Percentiles rank a stretch among this genome's conserved stretches.
Conservation (phyloP, 202 grass and related monocot genomes). For the Elaeis oleifera region DNA sequence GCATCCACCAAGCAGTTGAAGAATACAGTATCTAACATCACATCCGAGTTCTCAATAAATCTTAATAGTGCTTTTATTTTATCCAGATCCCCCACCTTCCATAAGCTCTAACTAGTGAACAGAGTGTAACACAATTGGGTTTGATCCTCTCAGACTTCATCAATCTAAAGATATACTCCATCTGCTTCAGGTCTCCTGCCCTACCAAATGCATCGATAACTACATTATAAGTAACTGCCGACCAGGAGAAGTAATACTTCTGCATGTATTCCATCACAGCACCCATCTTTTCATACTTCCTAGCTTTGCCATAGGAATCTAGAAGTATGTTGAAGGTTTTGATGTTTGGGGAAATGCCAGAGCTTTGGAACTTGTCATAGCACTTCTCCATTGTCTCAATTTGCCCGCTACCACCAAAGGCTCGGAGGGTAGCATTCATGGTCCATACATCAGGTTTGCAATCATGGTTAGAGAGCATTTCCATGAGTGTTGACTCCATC, state of each 20-base stretch:
- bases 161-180: constrained; percentile 86
- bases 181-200: constrained; percentile 73
- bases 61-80: constrained; percentile 70
- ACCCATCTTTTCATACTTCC: constrained; percentile 96
- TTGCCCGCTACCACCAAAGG: constrained; percentile 76
- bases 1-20: constrained; percentile 98
- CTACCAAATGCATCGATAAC: constrained; percentile 93
- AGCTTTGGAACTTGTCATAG: constrained; percentile 84
- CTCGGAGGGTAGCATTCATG: constrained; percentile 85
- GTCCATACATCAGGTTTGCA: constrained; percentile 96
- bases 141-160: constrained; percentile 97
- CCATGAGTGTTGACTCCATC: constrained; percentile 85
- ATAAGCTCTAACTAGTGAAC: constrained; percentile 82
- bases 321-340: constrained; percentile 96
- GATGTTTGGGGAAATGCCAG: constrained; percentile 76
- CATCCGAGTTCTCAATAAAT: constrained; percentile 69
- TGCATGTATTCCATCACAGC: constrained; percentile 98
- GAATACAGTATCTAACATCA: constrained; percentile 72
- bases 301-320: constrained; percentile 87
- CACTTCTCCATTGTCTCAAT: constrained; percentile 90
- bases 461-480: constrained; percentile 55
- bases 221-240: constrained; percentile 85
- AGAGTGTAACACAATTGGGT: constrained; percentile 83
- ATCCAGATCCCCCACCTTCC: constrained; percentile 54
- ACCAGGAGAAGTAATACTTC: constrained; percentile 92